Evolutionary conservation across 2,329 filamentous ascomycete species (phyloP), one percentile per base, ranked within the genome.

Genomic region (Diplodia corticola): DNA sequence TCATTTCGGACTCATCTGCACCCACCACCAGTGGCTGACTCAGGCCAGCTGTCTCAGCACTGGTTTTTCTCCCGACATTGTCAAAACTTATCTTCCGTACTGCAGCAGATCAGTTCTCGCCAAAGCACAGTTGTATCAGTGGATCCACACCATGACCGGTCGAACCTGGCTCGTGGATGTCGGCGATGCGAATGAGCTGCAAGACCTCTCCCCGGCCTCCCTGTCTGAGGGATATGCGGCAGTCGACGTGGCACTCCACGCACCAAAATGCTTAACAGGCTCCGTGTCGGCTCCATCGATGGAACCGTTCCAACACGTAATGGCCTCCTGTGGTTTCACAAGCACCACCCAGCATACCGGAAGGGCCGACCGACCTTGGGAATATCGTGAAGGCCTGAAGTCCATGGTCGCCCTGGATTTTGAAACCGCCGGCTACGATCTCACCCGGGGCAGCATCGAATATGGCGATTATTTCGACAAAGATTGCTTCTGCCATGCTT

Each of bases 151-250:
- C 1, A 55, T 71, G 17, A 75, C 75, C 17, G 70, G 70, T 60
- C 71, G 75, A 66, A 75, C 73, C 20, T 77, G 74, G 74, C 73
- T 77, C 63, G 71, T 75, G 40, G 67, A 75, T 64, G 70, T 73
- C 26, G 75, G 74, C 66, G 75, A 77, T 28, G 64, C 75, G 6
- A 72, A 69, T 44, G 72, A 67, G 50, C 63, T 77, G 48, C 67
- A 72, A 57, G 61, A 46, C 2, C 70, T 73, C 26, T 74, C 74
- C 30, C 73, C 73, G n/a, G 66, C 65, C 5, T 76, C 71, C 26
- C 63, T 77, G 37, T 40, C 54, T 4, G 24, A 69, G 64, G 75
- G 74, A 46, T 76, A 73, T 67, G 68, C 69, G 35, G 44, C 69
- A 40, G 61, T 73, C 54, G 67, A 67, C 22, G 69, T 75, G 48